Conservation (phyloP, 306 rosid species). For the Purshia tridentata region DNA sequence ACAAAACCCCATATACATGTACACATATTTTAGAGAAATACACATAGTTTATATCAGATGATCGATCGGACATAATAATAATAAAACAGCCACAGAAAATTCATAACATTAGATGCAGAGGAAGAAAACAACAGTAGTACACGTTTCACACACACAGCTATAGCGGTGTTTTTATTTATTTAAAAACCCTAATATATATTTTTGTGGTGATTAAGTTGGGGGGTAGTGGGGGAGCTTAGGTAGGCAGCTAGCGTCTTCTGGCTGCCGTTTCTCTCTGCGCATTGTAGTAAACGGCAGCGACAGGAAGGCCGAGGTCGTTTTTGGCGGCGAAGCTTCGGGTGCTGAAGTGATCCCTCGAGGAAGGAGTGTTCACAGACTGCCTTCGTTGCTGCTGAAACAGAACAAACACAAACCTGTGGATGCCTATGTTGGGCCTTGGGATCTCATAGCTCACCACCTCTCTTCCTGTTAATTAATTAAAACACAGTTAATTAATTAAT, state of each 20-base stretch:
- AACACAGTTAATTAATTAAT: neutral
- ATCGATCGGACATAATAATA: no score
- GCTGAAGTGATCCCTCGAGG: constrained; percentile 68
- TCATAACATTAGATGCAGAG: neutral
- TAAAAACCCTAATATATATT: no score
- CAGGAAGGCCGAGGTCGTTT: constrained; percentile 72
- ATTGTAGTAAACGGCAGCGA: constrained; percentile 86
- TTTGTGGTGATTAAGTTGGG: no score
- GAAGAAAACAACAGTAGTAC: neutral
- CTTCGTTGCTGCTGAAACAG: constrained; percentile 66
- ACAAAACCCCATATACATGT: no score
- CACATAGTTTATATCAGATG: no score
- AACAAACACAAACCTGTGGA: constrained; percentile 87
- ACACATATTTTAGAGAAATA: no score
- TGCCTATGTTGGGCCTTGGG: constrained; percentile 83
- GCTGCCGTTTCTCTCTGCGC: constrained; percentile 75
- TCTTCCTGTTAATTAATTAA: constrained; percentile 42
- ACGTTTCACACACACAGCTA: no score
- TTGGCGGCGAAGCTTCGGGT: constrained; percentile 56
- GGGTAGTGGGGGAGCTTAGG: neutral
- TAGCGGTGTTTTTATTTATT: no score
- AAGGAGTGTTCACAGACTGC: constrained; percentile 48
- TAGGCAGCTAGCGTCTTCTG: constrained; percentile 49
- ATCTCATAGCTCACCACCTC: constrained; percentile 70
- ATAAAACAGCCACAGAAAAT: neutral